Percentiles rank a stretch among this genome's conserved stretches.
Conservation (phyloP, 2,329 filamentous ascomycete genomes). For the Stagonosporopsis vannaccii region DNA sequence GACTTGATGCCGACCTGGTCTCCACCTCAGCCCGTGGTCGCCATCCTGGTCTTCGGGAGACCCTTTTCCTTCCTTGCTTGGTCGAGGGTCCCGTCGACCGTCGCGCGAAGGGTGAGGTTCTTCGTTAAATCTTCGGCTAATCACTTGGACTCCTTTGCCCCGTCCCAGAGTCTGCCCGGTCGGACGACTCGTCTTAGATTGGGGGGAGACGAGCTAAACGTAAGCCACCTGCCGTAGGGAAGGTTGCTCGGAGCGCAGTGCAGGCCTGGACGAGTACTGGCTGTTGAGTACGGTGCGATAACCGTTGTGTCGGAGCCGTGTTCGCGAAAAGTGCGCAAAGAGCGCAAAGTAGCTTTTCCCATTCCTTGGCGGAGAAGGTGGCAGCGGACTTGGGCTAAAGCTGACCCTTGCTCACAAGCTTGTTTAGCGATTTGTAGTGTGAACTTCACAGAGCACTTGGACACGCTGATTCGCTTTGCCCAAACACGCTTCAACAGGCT, state of each 20-base stretch:
- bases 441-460: slow-evolving; percentile 30
- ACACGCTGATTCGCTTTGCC: slow-evolving; percentile 41
- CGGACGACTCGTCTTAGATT: slow-evolving; percentile 11
- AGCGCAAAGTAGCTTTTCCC: slow-evolving; percentile 22
- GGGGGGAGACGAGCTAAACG: slow-evolving; percentile 13
- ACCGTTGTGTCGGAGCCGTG: slow-evolving; percentile 25
- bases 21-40: slow-evolving; percentile 12
- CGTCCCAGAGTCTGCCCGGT: slow-evolving; percentile 4
- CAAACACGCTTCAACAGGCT: slow-evolving; percentile 28
- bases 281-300: slow-evolving; percentile 29
- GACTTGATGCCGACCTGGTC: slow-evolving; percentile 21
- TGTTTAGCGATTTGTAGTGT: slow-evolving; percentile 29
- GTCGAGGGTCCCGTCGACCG: slow-evolving; percentile 13
- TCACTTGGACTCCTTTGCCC: not conserved
- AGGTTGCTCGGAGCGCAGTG: slow-evolving; percentile 20
- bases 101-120: not conserved
- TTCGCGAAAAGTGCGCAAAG: slow-evolving; percentile 25
- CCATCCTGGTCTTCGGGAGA: slow-evolving; percentile 29
- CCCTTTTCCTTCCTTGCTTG: slow-evolving; percentile 18
- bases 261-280: slow-evolving; percentile 28
- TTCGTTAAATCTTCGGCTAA: slow-evolving; percentile 12
- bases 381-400: slow-evolving; percentile 25
- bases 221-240: slow-evolving; percentile 24
- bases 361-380: slow-evolving; percentile 30
- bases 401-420: slow-evolving; percentile 35